These are phyloP conservation scores for Fusarium decemcellulare DNA, from an alignment of 2,329 filamentous ascomycete species.

Conservation along the genomic window DNA sequence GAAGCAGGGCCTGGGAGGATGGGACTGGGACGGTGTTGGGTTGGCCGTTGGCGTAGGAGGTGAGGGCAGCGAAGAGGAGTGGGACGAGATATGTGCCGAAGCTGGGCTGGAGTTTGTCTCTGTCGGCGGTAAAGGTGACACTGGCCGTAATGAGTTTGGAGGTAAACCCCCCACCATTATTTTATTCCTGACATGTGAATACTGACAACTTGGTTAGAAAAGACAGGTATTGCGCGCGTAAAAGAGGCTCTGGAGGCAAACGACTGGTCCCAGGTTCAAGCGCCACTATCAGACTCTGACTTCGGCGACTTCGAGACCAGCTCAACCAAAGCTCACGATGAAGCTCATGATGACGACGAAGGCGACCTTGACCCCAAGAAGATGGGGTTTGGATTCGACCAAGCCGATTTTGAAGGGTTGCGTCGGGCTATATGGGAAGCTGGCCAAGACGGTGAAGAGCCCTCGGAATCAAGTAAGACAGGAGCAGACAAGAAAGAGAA, in stretches of 20 bases:
- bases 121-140: slow-evolving; percentile 55
- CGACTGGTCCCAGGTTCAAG: slow-evolving; percentile 67
- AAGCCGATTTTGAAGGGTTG: slow-evolving; percentile 66
- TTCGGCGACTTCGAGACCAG: slow-evolving; percentile 53
- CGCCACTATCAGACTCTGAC: slow-evolving; percentile 46
- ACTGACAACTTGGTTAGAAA: slow-evolving; percentile 60
- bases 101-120: slow-evolving; percentile 75
- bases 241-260: slow-evolving; percentile 75
- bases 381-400: slow-evolving; percentile 67
- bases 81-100: slow-evolving; percentile 73
- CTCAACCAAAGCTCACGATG: slow-evolving; percentile 49
- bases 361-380: slow-evolving; percentile 61
- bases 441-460: slow-evolving; percentile 43
- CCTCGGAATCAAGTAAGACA: slow-evolving; percentile 15
- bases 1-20: slow-evolving; percentile 70
- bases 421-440: slow-evolving; percentile 66
- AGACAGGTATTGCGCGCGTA: slow-evolving; percentile 70
- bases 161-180: slow-evolving; percentile 55
- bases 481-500: slow-evolving; percentile 30
- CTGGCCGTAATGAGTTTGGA: slow-evolving; percentile 69
- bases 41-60: slow-evolving; percentile 71
- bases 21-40: slow-evolving; percentile 75
- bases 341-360: slow-evolving; percentile 47
- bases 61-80: slow-evolving; percentile 65
- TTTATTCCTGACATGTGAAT: neutral